Evolutionary conservation across 306 rosid species (phyloP).

Genomic region (Sechiopsis laciniata): DNA sequence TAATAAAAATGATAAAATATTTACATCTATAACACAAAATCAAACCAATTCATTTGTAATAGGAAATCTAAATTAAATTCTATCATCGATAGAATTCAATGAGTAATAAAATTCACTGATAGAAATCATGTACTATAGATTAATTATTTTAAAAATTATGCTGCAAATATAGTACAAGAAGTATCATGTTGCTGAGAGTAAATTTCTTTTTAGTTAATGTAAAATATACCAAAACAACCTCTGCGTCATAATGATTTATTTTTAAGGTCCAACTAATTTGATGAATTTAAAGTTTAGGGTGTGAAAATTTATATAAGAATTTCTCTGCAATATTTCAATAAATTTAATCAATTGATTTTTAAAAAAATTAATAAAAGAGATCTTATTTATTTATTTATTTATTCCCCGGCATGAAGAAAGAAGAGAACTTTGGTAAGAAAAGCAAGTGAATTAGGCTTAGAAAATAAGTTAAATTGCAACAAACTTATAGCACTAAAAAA

Average conservation of each 20-base stretch:
- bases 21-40: too few relatives aligned
- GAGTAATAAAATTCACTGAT: too few relatives aligned
- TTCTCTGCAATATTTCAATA: background rate
- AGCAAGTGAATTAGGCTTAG: background rate
- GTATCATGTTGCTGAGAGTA: too few relatives aligned
- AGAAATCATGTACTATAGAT: too few relatives aligned
- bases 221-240: background rate
- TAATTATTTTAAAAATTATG: too few relatives aligned
- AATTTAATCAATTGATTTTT: background rate
- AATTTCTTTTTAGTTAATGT: background rate
- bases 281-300: too few relatives aligned
- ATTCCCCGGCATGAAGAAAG: background rate
- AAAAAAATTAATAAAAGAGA: background rate
- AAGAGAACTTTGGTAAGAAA: background rate
- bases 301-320: too few relatives aligned
- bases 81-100: too few relatives aligned
- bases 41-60: too few relatives aligned
- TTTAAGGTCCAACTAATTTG: too few relatives aligned
- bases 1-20: background rate
- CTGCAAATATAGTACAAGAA: too few relatives aligned
- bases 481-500: background rate
- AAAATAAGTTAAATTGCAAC: conserved; percentile 4
- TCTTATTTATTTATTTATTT: background rate
- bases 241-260: background rate
- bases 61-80: too few relatives aligned